A percentile compares a stretch with the other conserved stretches of the same genome.
Evolutionary conservation across 2,329 filamentous ascomycete species (phyloP).

Genomic region (Escovopsis weberi): DNA sequence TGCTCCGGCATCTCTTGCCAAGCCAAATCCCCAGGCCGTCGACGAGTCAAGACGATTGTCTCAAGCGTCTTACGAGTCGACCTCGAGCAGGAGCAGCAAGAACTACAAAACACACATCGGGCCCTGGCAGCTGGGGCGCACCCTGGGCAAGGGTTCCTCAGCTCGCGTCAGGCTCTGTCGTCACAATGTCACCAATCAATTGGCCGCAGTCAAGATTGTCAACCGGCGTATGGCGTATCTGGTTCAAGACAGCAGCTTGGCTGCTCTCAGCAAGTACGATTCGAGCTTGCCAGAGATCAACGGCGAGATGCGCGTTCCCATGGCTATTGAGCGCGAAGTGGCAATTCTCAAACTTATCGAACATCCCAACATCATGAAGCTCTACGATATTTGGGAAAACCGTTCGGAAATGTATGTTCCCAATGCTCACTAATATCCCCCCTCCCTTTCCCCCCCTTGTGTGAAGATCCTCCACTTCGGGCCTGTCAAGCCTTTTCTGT

Average conservation of each 20-base stretch:
- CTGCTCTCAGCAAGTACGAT: constrained; percentile 64
- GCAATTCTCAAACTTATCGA: constrained; percentile 94
- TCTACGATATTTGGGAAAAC: constrained; percentile 98
- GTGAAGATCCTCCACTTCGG: too few species aligned
- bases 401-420: constrained; percentile 74
- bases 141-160: constrained; percentile 78
- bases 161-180: constrained; percentile 76
- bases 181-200: constrained; percentile 62
- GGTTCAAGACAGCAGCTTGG: constrained; percentile 73
- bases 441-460: too few species aligned
- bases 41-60: constrained; percentile 25
- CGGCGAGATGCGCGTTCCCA: constrained; percentile 59
- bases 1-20: constrained; percentile 10
- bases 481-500: too few species aligned
- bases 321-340: constrained; percentile 86
- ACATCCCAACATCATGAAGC: constrained; percentile 83
- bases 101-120: constrained; percentile 64
- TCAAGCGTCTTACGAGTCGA: constrained; percentile 26
- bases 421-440: not conserved
- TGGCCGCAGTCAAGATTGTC: constrained; percentile 91
- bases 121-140: constrained; percentile 84
- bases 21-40: constrained; percentile 15
- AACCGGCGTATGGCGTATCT: constrained; percentile 68
- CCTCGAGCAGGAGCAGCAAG: constrained; percentile 24
- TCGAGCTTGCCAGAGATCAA: constrained; percentile 39